Conservation (phyloP, 140 eudicot genomes). For the Cichorium intybus region DNA sequence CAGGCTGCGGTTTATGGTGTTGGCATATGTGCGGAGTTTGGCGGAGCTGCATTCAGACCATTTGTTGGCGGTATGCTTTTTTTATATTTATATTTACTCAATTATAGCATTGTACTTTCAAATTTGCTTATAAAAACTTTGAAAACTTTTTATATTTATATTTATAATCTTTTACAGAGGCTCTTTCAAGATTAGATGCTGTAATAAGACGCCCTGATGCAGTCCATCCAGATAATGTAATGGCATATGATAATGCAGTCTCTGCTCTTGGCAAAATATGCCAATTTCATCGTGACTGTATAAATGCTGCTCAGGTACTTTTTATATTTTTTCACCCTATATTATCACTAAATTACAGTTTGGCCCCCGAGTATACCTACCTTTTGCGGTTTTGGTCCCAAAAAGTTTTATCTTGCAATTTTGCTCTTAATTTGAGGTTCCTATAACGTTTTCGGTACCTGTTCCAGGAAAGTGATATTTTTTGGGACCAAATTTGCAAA, state of each 20-base stretch:
- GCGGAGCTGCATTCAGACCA: conserved; percentile 58
- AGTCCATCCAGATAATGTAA: conserved; percentile 56
- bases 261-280: conserved; percentile 78
- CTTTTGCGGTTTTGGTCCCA: background rate
- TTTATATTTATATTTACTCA: too few species aligned
- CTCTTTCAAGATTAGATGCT: conserved; percentile 66
- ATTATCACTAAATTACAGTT: background rate
- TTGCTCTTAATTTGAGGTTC: too few species aligned
- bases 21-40: conserved; percentile 75
- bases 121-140: too few species aligned
- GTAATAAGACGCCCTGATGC: conserved; percentile 58
- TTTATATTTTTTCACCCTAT: background rate
- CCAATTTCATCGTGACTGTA: conserved; percentile 60
- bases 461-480: too few species aligned
- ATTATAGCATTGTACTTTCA: too few species aligned
- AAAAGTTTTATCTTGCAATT: background rate
- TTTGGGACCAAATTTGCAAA: too few species aligned
- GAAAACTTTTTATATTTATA: too few species aligned
- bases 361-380: background rate
- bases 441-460: too few species aligned
- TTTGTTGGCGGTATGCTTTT: conserved; percentile 44
- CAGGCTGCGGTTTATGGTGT: conserved; percentile 74
- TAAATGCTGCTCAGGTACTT: conserved; percentile 60
- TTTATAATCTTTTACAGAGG: conserved; percentile 37
- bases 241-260: conserved; percentile 83